Base-by-base conservation (phyloP, 73 alveolate genomes). In the Paramecium primaurelia region DNA sequence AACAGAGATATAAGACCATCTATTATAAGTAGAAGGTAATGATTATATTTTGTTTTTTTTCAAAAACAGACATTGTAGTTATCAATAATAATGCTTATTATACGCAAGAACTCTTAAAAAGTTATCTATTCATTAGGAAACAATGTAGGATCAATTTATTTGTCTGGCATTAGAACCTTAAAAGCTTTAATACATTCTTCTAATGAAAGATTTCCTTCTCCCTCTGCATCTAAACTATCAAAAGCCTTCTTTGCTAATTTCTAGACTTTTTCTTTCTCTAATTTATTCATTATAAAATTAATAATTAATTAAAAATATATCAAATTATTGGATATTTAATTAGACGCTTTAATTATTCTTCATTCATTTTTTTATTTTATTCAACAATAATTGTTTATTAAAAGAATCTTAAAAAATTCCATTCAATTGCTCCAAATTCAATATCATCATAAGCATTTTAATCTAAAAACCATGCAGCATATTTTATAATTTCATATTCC, bases 61-160 rank as follows among this genome's bases (percentile, higher is more conserved):
- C 84, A 64, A 64, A 64, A 64, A n/a, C 84, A 64, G 30, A 64
- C 84, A 64, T 64, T 64, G 84, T 64, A 64, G 84, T 26, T 64
- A 64, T 64, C 45, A 64, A 64, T 26, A 32, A 64, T 54, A 49
- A 49, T 49, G 47, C 84, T 64, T 25, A 64, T 64, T 2, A 64
- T 64, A 16, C 84, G 18, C 49, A 64, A 26, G 26, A 64, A 64
- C 47, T 64, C 84, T 64, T 64, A 34, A 64, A 64, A 64, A 28
- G 84, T 64, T 64, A 64, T 64, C 42, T 28, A 64, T 28, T 64
- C 14, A 34, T 64, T 28, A 14, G 84, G 84, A 34, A 64, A 64
- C 26, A 64, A 64, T 4, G 84, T 26, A 8, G 42, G 51, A 64
- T 64, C 84, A 34, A 64, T 64, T 34, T 64, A 28, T 7, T 64